These are phyloP conservation scores for Penicillium taxi DNA, from an alignment of 495 filamentous ascomycete species.

Conservation along the genomic window DNA sequence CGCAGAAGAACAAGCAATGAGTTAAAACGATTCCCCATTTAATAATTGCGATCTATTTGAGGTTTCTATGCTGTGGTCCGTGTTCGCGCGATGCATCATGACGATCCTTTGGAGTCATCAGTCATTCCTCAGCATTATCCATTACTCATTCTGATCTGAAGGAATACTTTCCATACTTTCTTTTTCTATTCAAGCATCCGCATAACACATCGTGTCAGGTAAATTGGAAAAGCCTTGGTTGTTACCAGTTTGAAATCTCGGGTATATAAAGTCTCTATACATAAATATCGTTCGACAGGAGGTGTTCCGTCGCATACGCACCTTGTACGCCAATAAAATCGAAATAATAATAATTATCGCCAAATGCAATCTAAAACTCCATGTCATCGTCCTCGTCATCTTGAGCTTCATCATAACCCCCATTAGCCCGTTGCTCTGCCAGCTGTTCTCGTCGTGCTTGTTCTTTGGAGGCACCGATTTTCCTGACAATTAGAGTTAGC, in stretches of 20 bases:
- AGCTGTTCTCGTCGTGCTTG: conserved; percentile 41
- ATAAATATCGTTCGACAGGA: conserved; percentile 18
- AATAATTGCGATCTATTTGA: conserved; percentile 6
- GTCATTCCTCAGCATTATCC: too few species aligned
- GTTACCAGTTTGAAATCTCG: conserved; percentile 18
- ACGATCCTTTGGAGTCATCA: background rate
- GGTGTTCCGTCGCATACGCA: conserved; percentile 18
- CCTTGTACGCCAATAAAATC: conserved; percentile 18
- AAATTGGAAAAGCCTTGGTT: conserved; percentile 26
- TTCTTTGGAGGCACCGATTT: conserved; percentile 42
- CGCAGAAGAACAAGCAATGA: conserved; percentile 53
- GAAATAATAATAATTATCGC: conserved; percentile 2
- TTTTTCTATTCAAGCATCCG: conserved; percentile 27
- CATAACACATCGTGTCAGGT: conserved; percentile 35
- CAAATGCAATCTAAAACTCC: conserved; percentile 32
- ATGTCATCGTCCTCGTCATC: conserved; percentile 43
- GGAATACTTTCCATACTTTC: conserved; percentile 10
- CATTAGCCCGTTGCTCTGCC: conserved; percentile 36
- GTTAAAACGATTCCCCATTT: background rate
- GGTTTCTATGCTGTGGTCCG: background rate
- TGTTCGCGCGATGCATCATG: background rate
- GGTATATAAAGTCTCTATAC: conserved; percentile 37
- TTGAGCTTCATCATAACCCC: conserved; percentile 33
- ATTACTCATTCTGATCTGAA: background rate
- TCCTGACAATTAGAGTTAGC: conserved; percentile 19